Conservation (phyloP, 108 stramenopile genomes). For the Epithemia pelagica region DNA sequence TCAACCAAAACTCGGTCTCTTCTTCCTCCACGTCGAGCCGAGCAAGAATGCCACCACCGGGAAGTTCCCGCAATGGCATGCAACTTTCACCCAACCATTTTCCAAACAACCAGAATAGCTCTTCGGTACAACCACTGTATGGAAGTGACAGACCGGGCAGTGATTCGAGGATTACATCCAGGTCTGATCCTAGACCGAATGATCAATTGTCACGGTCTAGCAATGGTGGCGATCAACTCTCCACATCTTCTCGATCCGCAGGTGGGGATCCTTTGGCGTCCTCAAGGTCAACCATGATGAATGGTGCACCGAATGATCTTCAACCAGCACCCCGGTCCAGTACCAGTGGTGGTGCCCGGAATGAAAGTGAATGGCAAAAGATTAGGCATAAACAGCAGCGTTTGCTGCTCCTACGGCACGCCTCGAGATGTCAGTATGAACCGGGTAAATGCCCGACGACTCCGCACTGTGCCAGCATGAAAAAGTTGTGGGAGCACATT, state of each 20-base stretch:
- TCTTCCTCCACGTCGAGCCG: constrained; percentile 9
- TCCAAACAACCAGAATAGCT: constrained; percentile 11
- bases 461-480: constrained; percentile 97
- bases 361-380: constrained; percentile 65
- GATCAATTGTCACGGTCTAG: background rate
- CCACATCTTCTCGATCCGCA: background rate
- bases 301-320: background rate
- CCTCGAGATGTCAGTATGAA: constrained; percentile 87
- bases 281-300: background rate
- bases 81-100: constrained; percentile 2
- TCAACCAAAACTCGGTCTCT: background rate
- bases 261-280: background rate
- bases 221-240: background rate
- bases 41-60: constrained; percentile 23
- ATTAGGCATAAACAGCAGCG: constrained; percentile 97
- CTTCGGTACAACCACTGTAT: background rate
- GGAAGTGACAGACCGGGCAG: background rate
- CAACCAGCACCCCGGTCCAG: background rate
- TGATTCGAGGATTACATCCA: background rate
- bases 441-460: constrained; percentile 82
- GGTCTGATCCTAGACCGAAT: background rate
- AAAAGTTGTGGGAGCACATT: constrained; percentile 97
- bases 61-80: background rate
- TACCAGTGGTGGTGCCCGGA: background rate
- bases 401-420: constrained; percentile 91